Conservation (phyloP, 169 alveolate species). For the Plasmodium inui region DNA sequence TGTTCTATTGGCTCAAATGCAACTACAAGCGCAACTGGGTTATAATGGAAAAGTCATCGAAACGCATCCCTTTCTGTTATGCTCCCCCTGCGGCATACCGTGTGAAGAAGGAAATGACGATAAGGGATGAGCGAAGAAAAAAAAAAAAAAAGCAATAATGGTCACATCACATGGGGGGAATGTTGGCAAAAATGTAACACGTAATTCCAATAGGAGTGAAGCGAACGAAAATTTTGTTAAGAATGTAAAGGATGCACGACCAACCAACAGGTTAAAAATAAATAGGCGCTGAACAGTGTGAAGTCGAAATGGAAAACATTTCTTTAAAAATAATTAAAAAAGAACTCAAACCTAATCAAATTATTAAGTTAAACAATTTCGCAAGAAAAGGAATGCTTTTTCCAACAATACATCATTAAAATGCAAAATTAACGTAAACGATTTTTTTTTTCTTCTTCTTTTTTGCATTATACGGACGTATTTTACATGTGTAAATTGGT, state of each 20-base stretch:
- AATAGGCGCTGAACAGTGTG: neutral
- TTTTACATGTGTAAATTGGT: neutral
- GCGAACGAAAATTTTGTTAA: neutral
- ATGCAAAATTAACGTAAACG: neutral
- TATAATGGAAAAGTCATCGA: neutral
- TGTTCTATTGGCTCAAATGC: neutral
- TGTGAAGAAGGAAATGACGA: neutral
- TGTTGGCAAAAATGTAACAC: neutral
- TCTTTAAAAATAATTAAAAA: neutral
- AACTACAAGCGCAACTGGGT: neutral
- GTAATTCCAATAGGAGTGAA: neutral
- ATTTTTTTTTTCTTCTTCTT: neutral
- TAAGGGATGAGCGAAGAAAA: neutral
- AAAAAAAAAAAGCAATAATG: neutral
- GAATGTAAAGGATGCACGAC: neutral
- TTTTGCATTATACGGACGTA: neutral
- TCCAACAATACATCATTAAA: neutral
- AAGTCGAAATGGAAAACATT: neutral
- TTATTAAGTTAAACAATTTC: neutral
- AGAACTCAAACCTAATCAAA: neutral
- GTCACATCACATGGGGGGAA: neutral
- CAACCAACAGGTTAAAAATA: neutral
- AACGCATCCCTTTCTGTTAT: neutral
- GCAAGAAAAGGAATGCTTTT: neutral
- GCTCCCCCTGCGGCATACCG: neutral